phyloP scores from a whole-genome alignment of 805 yeast species.

The Kuraishia borneana region DNA sequence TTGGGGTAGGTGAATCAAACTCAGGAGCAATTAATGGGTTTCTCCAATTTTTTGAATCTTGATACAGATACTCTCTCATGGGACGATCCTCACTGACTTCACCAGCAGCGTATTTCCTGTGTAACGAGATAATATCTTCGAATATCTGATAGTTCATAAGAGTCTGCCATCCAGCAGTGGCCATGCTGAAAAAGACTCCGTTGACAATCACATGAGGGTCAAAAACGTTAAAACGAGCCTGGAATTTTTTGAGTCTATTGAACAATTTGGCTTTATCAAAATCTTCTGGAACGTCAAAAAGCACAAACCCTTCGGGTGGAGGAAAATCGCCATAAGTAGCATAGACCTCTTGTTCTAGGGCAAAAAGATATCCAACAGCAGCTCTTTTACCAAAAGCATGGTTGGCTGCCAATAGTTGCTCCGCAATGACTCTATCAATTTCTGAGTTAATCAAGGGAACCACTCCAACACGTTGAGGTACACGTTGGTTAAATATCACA shows the following conservation, averaged over 20 bases:
- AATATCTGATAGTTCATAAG: conserved; percentile 39
- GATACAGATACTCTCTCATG: conserved; percentile 30
- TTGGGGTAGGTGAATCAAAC: conserved; percentile 12
- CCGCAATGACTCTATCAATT: conserved; percentile 12
- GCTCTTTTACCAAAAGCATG: conserved; percentile 9
- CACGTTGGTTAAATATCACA: conserved; percentile 38
- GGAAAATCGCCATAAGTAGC: neutral
- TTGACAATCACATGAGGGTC: conserved; percentile 52
- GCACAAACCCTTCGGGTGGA: neutral
- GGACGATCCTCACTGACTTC: conserved; percentile 14
- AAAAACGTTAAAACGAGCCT: conserved; percentile 25
- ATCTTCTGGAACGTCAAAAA: conserved; percentile 3
- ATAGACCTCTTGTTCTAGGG: conserved; percentile 7
- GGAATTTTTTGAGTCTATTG: conserved; percentile 14
- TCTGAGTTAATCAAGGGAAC: conserved; percentile 42
- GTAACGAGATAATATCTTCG: conserved; percentile 35
- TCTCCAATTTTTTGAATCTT: conserved; percentile 29
- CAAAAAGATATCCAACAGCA: conserved; percentile 12
- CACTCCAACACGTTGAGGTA: conserved; percentile 76
- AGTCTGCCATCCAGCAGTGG: conserved; percentile 39
- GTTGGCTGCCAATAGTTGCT: conserved; percentile 12
- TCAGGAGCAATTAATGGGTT: conserved; percentile 43
- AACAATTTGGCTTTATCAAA: conserved; percentile 9
- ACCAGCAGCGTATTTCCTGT: conserved; percentile 14
- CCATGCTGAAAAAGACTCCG: conserved; percentile 54